These are phyloP conservation scores for Polyplosphaeria fusca DNA, from an alignment of 495 filamentous ascomycete species.

Conservation along the genomic window DNA sequence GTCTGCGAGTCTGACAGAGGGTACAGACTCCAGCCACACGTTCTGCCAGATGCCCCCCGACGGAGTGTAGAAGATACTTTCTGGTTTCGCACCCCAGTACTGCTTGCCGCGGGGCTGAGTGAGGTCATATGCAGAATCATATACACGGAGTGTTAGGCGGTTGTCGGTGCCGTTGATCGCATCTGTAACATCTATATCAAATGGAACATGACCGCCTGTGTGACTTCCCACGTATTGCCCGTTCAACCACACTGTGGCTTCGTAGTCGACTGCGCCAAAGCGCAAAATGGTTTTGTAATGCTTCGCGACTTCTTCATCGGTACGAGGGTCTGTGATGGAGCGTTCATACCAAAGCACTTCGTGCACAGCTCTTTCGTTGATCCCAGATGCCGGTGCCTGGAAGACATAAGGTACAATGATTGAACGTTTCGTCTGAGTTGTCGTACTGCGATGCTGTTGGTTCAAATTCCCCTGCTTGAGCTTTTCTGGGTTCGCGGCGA, in stretches of 20 bases:
- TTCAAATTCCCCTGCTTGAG: not conserved
- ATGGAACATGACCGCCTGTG: constrained; percentile 61
- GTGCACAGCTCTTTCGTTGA: constrained; percentile 53
- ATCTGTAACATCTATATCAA: constrained; percentile 57
- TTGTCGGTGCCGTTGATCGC: constrained; percentile 45
- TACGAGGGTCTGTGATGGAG: constrained; percentile 48
- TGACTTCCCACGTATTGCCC: constrained; percentile 54
- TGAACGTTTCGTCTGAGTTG: constrained; percentile 36
- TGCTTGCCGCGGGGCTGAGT: constrained; percentile 69
- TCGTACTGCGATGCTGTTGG: constrained; percentile 24
- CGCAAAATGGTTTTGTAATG: constrained; percentile 51
- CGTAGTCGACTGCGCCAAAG: constrained; percentile 67
- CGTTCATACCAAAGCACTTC: constrained; percentile 62
- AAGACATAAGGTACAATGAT: constrained; percentile 60
- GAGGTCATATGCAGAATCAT: constrained; percentile 55
- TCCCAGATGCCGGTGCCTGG: constrained; percentile 55
- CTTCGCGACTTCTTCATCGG: constrained; percentile 9
- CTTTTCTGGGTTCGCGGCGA: constrained; percentile 6
- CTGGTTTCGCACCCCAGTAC: constrained; percentile 52
- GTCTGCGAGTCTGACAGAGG: constrained; percentile 51
- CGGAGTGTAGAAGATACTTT: constrained; percentile 62
- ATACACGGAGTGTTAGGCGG: constrained; percentile 33
- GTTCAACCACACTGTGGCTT: constrained; percentile 64
- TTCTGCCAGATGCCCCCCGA: constrained; percentile 68
- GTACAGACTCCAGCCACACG: constrained; percentile 63